phyloP scores from a whole-genome alignment of 2,329 filamentous ascomycete species.

The Botryotinia narcissicola region DNA sequence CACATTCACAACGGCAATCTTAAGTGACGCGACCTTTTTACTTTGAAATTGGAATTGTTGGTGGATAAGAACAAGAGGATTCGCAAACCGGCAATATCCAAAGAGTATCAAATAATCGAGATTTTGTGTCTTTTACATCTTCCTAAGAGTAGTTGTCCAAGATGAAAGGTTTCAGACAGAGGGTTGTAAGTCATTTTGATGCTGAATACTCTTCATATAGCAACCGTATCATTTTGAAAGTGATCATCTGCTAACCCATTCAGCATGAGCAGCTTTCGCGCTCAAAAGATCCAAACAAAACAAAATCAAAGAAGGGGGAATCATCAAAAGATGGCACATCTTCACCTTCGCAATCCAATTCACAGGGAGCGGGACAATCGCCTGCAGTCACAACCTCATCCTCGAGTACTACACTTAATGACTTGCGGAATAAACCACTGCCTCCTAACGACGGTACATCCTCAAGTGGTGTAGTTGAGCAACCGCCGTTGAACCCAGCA shows the following conservation, averaged over 20 bases:
- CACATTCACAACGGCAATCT: conserved; percentile 1
- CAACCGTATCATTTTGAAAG: conserved; percentile 2
- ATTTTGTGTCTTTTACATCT: neutral
- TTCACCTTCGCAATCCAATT: conserved; percentile 60
- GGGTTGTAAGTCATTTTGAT: conserved; percentile 70
- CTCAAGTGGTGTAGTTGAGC: conserved; percentile 26
- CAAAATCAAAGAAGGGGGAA: conserved; percentile 69
- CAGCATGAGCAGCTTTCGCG: conserved; percentile 84
- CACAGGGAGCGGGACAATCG: conserved; percentile 57
- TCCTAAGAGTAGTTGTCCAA: conserved; percentile 41
- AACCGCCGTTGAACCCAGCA: conserved; percentile 36
- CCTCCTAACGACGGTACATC: conserved; percentile 51
- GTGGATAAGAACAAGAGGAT: conserved; percentile 4
- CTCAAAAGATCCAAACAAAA: conserved; percentile 81
- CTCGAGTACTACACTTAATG: conserved; percentile 82
- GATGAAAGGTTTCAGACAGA: conserved; percentile 98
- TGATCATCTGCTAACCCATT: conserved; percentile 46
- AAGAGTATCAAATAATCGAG: neutral
- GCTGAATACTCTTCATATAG: conserved; percentile 26
- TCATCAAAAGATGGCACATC: conserved; percentile 70
- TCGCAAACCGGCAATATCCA: neutral
- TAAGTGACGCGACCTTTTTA: conserved; percentile 14
- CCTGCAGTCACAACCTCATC: conserved; percentile 77
- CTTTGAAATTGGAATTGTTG: neutral
- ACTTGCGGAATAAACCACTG: conserved; percentile 78